phyloP scores from a whole-genome alignment of 2,329 filamentous ascomycete genomes.

The Pyrenophora tritici-repentis region DNA sequence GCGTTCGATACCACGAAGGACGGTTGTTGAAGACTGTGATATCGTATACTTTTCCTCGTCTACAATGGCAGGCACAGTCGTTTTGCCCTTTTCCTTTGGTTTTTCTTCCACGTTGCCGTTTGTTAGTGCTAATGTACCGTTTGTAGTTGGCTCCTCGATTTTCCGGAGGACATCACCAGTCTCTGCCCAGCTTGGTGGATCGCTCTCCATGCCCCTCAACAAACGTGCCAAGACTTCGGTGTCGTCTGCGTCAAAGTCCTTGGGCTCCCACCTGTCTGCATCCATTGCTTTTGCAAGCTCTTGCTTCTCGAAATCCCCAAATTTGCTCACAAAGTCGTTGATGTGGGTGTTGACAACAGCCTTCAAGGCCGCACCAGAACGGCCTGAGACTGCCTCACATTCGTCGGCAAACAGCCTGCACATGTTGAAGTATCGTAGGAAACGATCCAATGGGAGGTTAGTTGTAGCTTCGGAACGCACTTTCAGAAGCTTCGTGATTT shows the following conservation, averaged over 20 bases:
- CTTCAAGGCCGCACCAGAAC: conserved; percentile 75
- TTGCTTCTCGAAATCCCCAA: conserved; percentile 74
- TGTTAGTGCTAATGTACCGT: conserved; percentile 28
- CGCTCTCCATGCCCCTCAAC: conserved; percentile 71
- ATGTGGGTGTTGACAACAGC: conserved; percentile 82
- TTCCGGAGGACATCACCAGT: conserved; percentile 51
- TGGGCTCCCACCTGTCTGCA: conserved; percentile 77
- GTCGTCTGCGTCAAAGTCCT: conserved; percentile 71
- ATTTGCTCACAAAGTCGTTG: conserved; percentile 74
- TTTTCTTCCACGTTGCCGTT: conserved; percentile 41
- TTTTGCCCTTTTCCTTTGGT: conserved; percentile 53
- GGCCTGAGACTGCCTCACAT: conserved; percentile 81
- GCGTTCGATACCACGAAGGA: conserved; percentile 78
- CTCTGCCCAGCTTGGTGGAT: conserved; percentile 69
- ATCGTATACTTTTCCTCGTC: conserved; percentile 86
- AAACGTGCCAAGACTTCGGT: conserved; percentile 66
- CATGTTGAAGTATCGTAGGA: conserved; percentile 80
- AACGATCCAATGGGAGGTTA: conserved; percentile 68
- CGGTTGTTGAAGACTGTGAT: conserved; percentile 79
- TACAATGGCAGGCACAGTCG: conserved; percentile 66
- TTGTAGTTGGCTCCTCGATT: conserved; percentile 27
- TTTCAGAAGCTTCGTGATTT: conserved; percentile 75
- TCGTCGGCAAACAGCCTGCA: conserved; percentile 85
- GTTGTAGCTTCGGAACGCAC: conserved; percentile 76
- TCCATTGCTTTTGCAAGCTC: conserved; percentile 78